phyloP scores from a whole-genome alignment of 2,329 filamentous ascomycete genomes.

The Botrytis paeoniae region DNA sequence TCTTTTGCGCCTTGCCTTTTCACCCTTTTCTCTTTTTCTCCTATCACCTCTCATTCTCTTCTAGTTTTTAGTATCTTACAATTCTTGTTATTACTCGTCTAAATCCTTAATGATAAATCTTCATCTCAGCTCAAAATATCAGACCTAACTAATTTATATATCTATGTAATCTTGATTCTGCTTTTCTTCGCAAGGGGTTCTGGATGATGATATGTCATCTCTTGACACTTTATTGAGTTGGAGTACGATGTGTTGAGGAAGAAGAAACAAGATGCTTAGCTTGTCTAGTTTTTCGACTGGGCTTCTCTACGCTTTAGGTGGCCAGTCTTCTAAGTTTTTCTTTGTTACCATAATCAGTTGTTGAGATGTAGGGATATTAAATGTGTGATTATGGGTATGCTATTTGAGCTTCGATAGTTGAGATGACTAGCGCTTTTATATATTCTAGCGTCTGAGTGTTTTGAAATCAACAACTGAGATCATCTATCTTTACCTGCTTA shows the following conservation, averaged over 20 bases:
- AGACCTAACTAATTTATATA: accelerated
- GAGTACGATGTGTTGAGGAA: not conserved
- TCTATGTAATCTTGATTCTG: not conserved
- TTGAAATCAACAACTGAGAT: too few relatives aligned
- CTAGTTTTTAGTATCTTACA: not conserved
- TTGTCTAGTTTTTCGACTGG: not conserved
- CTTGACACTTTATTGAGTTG: not conserved
- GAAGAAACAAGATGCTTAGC: not conserved
- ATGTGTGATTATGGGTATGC: not conserved
- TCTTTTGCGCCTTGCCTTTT: not conserved
- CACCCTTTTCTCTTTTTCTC: not conserved
- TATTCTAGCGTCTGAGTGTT: not conserved
- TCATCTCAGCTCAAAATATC: not conserved
- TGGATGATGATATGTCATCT: not conserved
- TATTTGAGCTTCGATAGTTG: not conserved
- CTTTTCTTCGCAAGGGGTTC: not conserved
- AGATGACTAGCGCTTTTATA: not conserved
- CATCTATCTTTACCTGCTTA: too few relatives aligned
- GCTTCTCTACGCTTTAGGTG: not conserved
- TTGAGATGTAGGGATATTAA: not conserved
- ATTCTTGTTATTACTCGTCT: not conserved
- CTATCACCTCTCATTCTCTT: not conserved
- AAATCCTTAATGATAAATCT: not conserved
- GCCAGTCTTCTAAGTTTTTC: accelerated
- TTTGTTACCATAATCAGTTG: not conserved